These are phyloP conservation scores for Cytidiella melzeri DNA, from an alignment of 768 basidiomycete species.

Conservation along the genomic window DNA sequence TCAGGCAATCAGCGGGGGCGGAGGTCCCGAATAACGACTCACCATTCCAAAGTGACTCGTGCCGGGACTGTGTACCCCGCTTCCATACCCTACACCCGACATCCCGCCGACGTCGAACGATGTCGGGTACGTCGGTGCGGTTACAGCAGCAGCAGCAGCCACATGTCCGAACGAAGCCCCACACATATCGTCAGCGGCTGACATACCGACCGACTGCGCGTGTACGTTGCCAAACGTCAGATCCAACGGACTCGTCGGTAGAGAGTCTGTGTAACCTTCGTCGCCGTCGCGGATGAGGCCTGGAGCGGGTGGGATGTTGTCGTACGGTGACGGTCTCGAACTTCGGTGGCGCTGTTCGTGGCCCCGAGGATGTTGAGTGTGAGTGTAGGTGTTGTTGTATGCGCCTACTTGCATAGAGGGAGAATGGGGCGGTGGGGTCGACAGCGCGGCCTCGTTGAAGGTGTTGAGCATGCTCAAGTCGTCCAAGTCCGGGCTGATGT, in stretches of 20 bases:
- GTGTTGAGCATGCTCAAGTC: slow-evolving; percentile 16
- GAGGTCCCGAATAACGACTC: not conserved
- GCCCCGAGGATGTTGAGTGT: not conserved
- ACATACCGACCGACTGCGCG: not conserved
- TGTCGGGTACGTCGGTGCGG: not conserved
- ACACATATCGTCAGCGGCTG: not conserved
- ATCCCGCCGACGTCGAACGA: slow-evolving; percentile 3
- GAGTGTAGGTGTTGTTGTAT: slow-evolving; percentile 6
- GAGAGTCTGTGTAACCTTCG: slow-evolving; percentile 21
- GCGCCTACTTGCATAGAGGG: too few species aligned
- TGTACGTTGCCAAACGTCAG: slow-evolving; percentile 7
- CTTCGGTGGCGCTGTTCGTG: not conserved
- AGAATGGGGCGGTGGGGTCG: slow-evolving; percentile 9
- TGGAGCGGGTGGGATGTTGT: slow-evolving; percentile 11
- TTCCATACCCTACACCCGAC: not conserved
- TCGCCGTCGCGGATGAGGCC: slow-evolving; percentile 20
- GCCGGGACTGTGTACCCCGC: not conserved
- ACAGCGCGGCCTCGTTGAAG: not conserved
- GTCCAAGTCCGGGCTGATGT: slow-evolving; percentile 17
- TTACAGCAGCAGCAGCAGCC: not conserved
- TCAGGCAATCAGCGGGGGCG: not conserved
- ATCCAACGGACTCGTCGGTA: slow-evolving; percentile 22
- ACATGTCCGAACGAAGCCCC: not conserved
- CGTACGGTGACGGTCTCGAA: too few species aligned
- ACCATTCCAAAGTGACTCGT: not conserved